phyloP scores from a whole-genome alignment of 805 yeast species.

The Candida michaelii region DNA sequence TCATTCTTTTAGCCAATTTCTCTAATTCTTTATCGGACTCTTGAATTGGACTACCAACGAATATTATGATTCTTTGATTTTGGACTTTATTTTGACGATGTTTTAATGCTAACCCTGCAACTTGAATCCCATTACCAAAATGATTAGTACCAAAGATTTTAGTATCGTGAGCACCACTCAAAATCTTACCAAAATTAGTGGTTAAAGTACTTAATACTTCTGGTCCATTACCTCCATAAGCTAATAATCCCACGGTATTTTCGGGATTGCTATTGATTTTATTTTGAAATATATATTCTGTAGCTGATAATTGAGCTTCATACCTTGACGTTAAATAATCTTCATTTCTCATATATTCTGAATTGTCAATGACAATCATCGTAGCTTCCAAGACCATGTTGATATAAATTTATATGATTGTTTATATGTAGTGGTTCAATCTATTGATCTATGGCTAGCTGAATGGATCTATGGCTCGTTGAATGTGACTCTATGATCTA shows the following conservation, averaged over 20 bases:
- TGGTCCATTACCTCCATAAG: conserved; percentile 83
- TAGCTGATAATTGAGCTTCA: conserved; percentile 90
- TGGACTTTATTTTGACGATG: conserved; percentile 95
- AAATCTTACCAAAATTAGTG: conserved; percentile 78
- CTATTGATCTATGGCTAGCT: too few relatives aligned
- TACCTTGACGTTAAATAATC: conserved; percentile 86
- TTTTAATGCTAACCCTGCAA: conserved; percentile 86
- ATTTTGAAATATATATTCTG: conserved; percentile 79
- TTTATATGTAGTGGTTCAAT: too few relatives aligned
- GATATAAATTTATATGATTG: too few relatives aligned
- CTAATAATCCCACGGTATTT: conserved; percentile 86
- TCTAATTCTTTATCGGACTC: conserved; percentile 72
- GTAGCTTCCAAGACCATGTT: conserved; percentile 94
- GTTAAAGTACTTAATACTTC: conserved; percentile 88
- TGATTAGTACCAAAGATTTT: conserved; percentile 67
- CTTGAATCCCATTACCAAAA: conserved; percentile 82
- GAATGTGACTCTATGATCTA: too few relatives aligned
- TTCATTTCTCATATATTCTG: conserved; percentile 94
- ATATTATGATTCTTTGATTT: conserved; percentile 83
- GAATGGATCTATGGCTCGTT: too few relatives aligned
- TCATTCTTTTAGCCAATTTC: conserved; percentile 85
- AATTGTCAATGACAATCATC: conserved; percentile 91
- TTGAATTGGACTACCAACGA: conserved; percentile 82
- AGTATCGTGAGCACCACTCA: conserved; percentile 80
- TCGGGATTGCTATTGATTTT: conserved; percentile 91